phyloP scores from a whole-genome alignment of 768 basidiomycete genomes.

The Amanita thiersii region DNA sequence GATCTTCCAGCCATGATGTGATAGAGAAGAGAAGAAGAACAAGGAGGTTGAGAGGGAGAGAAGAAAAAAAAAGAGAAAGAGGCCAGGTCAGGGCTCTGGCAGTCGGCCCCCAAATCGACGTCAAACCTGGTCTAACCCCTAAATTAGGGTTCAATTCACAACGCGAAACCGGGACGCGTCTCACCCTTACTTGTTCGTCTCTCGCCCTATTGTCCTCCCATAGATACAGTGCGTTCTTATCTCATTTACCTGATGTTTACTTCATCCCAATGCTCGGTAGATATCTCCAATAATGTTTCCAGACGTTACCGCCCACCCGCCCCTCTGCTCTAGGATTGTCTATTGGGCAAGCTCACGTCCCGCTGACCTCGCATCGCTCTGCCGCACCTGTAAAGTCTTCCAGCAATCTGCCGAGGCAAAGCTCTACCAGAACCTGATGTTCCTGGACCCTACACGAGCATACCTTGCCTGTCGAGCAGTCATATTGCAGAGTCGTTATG shows the following conservation, averaged over 20 bases:
- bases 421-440: slow-evolving; percentile 34
- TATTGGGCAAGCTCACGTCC: slow-evolving; percentile 21
- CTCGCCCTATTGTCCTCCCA: neutral
- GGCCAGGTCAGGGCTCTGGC: neutral
- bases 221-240: too few relatives aligned
- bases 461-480: slow-evolving; percentile 32
- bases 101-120: neutral
- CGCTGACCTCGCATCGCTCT: slow-evolving; percentile 33
- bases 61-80: neutral
- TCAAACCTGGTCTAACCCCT: slow-evolving; percentile 2
- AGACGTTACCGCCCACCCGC: slow-evolving; percentile 26
- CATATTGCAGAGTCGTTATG: slow-evolving; percentile 24
- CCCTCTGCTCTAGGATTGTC: slow-evolving; percentile 33
- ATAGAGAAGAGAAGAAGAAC: neutral
- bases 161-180: neutral
- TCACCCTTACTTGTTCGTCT: neutral
- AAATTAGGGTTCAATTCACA: neutral
- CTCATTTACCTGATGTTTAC: neutral
- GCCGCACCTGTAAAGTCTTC: slow-evolving; percentile 36
- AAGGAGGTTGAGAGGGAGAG: neutral
- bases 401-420: slow-evolving; percentile 38
- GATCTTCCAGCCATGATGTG: slow-evolving; percentile 59
- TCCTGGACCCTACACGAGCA: slow-evolving; percentile 25
- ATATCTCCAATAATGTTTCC: slow-evolving; percentile 7
- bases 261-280: neutral